Conservation (phyloP, 2,329 filamentous ascomycete species). For the Cladosporium colombiae region DNA sequence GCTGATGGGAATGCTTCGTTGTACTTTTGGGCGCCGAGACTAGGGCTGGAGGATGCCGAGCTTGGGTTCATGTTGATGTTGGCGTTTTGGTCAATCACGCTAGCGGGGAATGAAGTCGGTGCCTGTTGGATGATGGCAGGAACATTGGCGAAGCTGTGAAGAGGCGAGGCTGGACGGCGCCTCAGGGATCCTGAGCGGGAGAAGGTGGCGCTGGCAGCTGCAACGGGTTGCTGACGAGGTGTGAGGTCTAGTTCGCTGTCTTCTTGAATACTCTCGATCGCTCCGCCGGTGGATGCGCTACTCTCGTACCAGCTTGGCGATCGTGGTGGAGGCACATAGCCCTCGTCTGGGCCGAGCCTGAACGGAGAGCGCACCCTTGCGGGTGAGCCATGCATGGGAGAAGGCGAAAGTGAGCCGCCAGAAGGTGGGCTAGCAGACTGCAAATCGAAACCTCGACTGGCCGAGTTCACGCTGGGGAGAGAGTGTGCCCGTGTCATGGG, state of each 20-base stretch:
- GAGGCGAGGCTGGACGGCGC: constrained; percentile 49
- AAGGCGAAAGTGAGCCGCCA: constrained; percentile 38
- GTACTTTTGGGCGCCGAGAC: constrained; percentile 47
- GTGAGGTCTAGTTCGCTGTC: constrained; percentile 51
- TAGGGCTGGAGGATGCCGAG: constrained; percentile 38
- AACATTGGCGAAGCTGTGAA: constrained; percentile 43
- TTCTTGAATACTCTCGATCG: constrained; percentile 48
- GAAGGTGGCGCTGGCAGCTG: constrained; percentile 10
- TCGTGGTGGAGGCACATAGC: constrained; percentile 29
- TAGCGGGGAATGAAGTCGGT: constrained; percentile 25
- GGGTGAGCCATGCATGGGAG: constrained; percentile 43
- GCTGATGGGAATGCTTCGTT: constrained; percentile 48
- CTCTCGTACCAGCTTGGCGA: constrained; percentile 35
- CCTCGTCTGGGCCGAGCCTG: constrained; percentile 28
- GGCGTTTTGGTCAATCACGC: constrained; percentile 24
- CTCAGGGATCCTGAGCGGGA: constrained; percentile 39
- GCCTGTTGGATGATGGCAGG: constrained; percentile 27
- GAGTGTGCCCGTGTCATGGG: constrained; percentile 52
- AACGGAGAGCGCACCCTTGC: constrained; percentile 46
- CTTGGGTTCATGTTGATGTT: constrained; percentile 22
- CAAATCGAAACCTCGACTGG: constrained; percentile 29
- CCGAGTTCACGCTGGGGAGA: constrained; percentile 43
- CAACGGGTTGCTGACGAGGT: constrained; percentile 35
- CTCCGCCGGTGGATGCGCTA: constrained; percentile 25
- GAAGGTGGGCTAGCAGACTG: constrained; percentile 33